Percentiles rank a stretch among this genome's conserved stretches.
These are phyloP conservation scores for Telopea speciosissima DNA, from an alignment of 177 flowering plant genomes.

Conservation along the genomic window DNA sequence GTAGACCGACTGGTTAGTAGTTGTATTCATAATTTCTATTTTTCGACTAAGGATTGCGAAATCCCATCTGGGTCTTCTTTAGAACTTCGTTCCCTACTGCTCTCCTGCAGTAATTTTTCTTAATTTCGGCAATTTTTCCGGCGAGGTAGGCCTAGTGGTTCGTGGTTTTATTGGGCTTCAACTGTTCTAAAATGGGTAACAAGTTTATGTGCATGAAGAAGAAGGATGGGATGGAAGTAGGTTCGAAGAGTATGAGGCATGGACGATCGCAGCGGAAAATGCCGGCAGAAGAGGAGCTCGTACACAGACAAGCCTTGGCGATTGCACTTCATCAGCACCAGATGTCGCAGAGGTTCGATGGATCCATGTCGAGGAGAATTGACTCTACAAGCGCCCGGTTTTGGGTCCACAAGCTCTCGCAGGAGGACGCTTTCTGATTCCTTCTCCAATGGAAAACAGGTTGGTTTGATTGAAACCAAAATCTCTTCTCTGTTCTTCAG, in stretches of 20 bases:
- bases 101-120: not conserved
- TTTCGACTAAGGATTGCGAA: no score
- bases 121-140: not conserved
- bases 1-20: not conserved
- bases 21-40: not conserved
- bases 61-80: not conserved
- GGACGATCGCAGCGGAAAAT: slow-evolving; percentile 60
- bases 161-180: slow-evolving; percentile 1
- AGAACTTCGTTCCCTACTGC: not conserved
- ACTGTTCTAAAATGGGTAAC: slow-evolving; percentile 64
- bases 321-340: slow-evolving; percentile 94
- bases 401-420: slow-evolving; percentile 55
- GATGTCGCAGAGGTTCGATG: slow-evolving; percentile 84
- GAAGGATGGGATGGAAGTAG: slow-evolving; percentile 46
- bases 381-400: slow-evolving; percentile 65
- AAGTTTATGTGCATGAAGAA: slow-evolving; percentile 60
- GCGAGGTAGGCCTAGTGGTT: not conserved
- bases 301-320: slow-evolving; percentile 74
- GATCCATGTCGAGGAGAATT: slow-evolving; percentile 81
- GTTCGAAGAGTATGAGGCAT: slow-evolving; percentile 59
- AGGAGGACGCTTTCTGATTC: slow-evolving; percentile 47
- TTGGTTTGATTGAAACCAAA: not conserved
- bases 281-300: slow-evolving; percentile 60
- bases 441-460: slow-evolving; percentile 40
- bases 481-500: not conserved